Evolutionary conservation across 1,284 basidiomycete genomes (phyloP).

Genomic region (Sporisorium reilianum): DNA sequence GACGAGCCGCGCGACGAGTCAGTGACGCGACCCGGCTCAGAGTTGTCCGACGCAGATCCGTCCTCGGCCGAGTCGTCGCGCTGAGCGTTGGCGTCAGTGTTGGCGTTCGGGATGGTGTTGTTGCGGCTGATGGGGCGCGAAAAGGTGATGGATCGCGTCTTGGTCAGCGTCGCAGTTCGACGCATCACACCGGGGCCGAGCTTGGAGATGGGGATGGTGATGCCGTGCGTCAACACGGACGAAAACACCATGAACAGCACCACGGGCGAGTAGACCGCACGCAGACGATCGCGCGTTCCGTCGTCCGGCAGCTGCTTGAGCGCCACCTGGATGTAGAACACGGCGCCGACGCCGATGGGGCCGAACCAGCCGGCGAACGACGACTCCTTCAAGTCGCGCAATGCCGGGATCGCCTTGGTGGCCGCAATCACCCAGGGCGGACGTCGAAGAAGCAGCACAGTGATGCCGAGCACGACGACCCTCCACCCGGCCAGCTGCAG

Average conservation of each 20-base stretch:
- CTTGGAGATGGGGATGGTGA: constrained; percentile 66
- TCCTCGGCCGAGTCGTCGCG: constrained; percentile 7
- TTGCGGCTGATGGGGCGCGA: constrained; percentile 34
- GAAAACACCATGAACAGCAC: constrained; percentile 73
- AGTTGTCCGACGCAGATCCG: constrained; percentile 8
- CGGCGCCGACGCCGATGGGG: constrained; percentile 69
- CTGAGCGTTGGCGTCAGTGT: background rate
- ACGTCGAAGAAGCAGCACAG: constrained; percentile 61
- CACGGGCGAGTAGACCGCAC: constrained; percentile 71
- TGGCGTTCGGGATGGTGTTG: constrained; percentile 32
- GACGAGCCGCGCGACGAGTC: constrained; percentile 7
- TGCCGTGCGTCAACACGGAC: constrained; percentile 72
- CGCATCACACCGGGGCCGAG: constrained; percentile 59
- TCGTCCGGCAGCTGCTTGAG: constrained; percentile 71
- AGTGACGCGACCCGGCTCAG: background rate
- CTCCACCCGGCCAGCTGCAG: constrained; percentile 63
- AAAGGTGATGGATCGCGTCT: constrained; percentile 41
- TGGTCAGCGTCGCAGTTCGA: constrained; percentile 50
- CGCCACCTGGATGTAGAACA: constrained; percentile 73
- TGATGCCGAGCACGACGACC: constrained; percentile 62
- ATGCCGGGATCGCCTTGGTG: constrained; percentile 60
- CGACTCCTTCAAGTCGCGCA: constrained; percentile 59
- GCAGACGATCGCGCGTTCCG: constrained; percentile 68
- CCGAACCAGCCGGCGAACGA: constrained; percentile 68
- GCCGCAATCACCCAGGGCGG: constrained; percentile 63